Percentiles rank a stretch among this genome's conserved stretches.
These are phyloP conservation scores for Amphibolis antarctica DNA, from an alignment of 106 monocot genomes.

Conservation along the genomic window DNA sequence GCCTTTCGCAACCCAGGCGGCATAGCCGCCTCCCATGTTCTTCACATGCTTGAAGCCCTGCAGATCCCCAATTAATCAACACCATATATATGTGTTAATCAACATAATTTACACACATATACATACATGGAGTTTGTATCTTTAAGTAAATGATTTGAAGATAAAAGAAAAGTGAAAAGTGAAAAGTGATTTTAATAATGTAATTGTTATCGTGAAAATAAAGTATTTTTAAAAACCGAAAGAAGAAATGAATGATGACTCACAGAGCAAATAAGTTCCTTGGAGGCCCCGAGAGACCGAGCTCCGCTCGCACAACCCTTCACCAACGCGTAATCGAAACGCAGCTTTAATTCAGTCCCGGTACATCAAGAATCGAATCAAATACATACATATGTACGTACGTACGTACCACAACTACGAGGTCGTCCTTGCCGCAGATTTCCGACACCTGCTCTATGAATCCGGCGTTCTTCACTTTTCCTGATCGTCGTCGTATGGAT, in stretches of 20 bases:
- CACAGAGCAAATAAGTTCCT: slow-evolving; percentile 1
- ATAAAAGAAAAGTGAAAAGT: too few relatives aligned
- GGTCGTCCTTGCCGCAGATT: slow-evolving; percentile 39
- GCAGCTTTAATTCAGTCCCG: too few relatives aligned
- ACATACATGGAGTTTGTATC: too few relatives aligned
- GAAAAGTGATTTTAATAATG: too few relatives aligned
- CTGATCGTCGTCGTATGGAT: slow-evolving; percentile 12
- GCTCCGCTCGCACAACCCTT: slow-evolving; percentile 25
- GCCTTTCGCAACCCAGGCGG: slow-evolving; percentile 14
- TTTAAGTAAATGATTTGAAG: too few relatives aligned
- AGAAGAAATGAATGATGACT: background rate
- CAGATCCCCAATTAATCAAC: background rate
- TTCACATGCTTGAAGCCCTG: slow-evolving; percentile 21
- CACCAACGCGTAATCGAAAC: too few relatives aligned
- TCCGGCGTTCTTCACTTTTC: slow-evolving; percentile 48
- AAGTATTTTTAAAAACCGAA: too few relatives aligned
- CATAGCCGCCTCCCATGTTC: slow-evolving; percentile 25
- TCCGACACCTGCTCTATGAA: slow-evolving; percentile 46
- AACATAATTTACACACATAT: too few relatives aligned
- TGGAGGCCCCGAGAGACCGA: slow-evolving; percentile 5
- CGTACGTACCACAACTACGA: slow-evolving; percentile 59
- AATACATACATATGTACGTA: too few relatives aligned
- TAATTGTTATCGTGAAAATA: too few relatives aligned
- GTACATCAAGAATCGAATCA: too few relatives aligned
- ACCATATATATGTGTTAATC: background rate